A percentile compares a stretch with the other conserved stretches of the same genome.
Evolutionary conservation across 257 asterid genomes (phyloP).

Genomic region (Vinca minor): DNA sequence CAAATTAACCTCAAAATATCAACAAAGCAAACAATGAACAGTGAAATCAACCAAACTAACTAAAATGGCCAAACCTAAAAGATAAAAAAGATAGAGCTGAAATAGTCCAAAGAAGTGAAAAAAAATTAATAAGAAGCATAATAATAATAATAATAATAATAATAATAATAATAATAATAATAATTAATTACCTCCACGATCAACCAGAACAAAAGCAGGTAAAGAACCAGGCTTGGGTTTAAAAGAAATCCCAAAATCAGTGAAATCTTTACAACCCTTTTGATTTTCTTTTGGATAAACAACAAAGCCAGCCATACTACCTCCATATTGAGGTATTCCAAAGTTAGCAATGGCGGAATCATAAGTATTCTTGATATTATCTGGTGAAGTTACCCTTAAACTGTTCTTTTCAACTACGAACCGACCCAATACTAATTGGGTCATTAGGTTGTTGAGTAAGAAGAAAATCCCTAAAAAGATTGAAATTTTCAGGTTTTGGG

Average conservation of each 20-base stretch:
- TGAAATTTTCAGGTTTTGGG: constrained; percentile 26
- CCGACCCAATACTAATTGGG: constrained; percentile 46
- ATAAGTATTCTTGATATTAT: constrained; percentile 57
- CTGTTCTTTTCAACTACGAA: constrained; percentile 94
- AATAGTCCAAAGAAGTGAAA: too few relatives aligned
- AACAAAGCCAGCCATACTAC: constrained; percentile 83
- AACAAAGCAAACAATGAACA: constrained; percentile 6
- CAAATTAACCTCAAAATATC: neutral
- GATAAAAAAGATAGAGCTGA: neutral
- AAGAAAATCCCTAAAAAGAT: constrained; percentile 43
- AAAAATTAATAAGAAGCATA: constrained; percentile 1
- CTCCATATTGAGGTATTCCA: constrained; percentile 92
- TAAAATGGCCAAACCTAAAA: too few relatives aligned
- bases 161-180: too few relatives aligned
- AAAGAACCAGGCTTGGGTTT: constrained; percentile 74
- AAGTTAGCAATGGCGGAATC: constrained; percentile 91
- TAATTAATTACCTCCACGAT: constrained; percentile 99
- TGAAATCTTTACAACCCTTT: constrained; percentile 68
- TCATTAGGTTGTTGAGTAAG: too few relatives aligned
- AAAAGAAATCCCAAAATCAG: constrained; percentile 51
- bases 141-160: too few relatives aligned
- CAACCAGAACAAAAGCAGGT: constrained; percentile 77
- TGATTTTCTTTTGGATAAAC: constrained; percentile 56
- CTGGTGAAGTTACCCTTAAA: constrained; percentile 77
- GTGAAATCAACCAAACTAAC: neutral